phyloP scores from a whole-genome alignment of 371 early-diverging fungal genomes.

The Mucor sp. region DNA sequence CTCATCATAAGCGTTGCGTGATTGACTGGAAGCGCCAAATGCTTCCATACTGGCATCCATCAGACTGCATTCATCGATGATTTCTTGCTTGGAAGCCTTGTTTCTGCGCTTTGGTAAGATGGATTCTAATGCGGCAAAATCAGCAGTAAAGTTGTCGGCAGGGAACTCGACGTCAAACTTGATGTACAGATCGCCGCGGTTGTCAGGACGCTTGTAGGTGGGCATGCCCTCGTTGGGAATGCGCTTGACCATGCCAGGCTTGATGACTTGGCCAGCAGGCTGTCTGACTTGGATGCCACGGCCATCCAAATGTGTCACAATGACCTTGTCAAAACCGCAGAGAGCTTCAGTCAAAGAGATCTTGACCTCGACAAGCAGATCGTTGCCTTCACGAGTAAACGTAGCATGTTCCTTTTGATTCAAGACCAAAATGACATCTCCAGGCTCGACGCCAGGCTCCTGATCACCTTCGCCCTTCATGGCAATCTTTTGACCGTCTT shows the following conservation, averaged over 20 bases:
- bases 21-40: conserved; percentile 37
- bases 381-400: conserved; percentile 79
- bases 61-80: conserved; percentile 50
- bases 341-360: conserved; percentile 91
- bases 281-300: conserved; percentile 86
- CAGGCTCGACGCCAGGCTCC: conserved; percentile 74
- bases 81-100: conserved; percentile 32
- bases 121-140: conserved; percentile 48
- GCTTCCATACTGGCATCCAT: conserved; percentile 36
- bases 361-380: conserved; percentile 74
- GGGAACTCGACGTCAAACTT: conserved; percentile 96
- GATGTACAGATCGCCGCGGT: conserved; percentile 90
- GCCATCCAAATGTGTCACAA: conserved; percentile 90
- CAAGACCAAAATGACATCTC: conserved; percentile 88
- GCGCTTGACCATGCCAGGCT: conserved; percentile 85
- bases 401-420: conserved; percentile 80
- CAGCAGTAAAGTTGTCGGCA: conserved; percentile 70
- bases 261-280: conserved; percentile 89
- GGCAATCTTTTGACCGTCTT: conserved; percentile 84
- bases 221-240: conserved; percentile 97
- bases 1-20: conserved; percentile 56
- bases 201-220: conserved; percentile 81
- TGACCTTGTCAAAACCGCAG: conserved; percentile 85
- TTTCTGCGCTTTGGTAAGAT: conserved; percentile 52
- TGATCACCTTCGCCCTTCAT: conserved; percentile 90